Percentiles rank a stretch among this genome's conserved stretches.
Evolutionary conservation across 768 basidiomycete species (phyloP).

Genomic region (Trametes villosa): DNA sequence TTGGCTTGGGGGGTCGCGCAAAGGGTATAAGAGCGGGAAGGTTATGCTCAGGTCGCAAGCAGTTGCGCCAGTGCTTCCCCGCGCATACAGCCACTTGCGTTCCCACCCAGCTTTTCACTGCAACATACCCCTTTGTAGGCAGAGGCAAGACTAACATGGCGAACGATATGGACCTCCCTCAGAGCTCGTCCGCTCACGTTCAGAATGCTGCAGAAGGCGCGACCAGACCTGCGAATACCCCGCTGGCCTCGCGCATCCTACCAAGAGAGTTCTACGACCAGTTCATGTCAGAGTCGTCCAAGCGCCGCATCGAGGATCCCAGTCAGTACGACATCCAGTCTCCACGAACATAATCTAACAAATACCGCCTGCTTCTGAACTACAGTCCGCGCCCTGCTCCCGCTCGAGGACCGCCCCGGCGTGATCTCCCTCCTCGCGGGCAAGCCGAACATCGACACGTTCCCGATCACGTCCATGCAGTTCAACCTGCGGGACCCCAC

Average conservation of each 20-base stretch:
- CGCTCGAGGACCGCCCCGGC: constrained; percentile 77
- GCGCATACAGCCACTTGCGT: neutral
- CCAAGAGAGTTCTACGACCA: constrained; percentile 56
- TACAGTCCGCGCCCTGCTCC: constrained; percentile 66
- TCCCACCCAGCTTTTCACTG: neutral
- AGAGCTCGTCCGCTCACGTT: too few relatives aligned
- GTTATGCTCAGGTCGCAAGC: neutral
- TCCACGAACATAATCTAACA: constrained; percentile 39
- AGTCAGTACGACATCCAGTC: constrained; percentile 47
- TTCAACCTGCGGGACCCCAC: constrained; percentile 60
- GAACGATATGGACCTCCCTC: neutral
- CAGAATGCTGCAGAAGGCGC: neutral
- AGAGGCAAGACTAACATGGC: neutral
- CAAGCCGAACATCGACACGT: constrained; percentile 88
- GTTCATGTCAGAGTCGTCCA: constrained; percentile 65
- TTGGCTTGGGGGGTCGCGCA: neutral
- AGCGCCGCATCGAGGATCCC: constrained; percentile 60
- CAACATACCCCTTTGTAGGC: neutral
- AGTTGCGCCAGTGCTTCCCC: neutral
- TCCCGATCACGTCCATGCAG: constrained; percentile 85
- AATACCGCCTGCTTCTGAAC: constrained; percentile 32
- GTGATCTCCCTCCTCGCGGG: constrained; percentile 86
- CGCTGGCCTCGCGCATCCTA: constrained; percentile 32
- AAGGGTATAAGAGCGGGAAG: neutral
- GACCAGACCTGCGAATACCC: neutral